Percentiles rank a stretch among this genome's conserved stretches.
Evolutionary conservation across 768 basidiomycete species (phyloP).

Genomic region (Suillus weaverae): DNA sequence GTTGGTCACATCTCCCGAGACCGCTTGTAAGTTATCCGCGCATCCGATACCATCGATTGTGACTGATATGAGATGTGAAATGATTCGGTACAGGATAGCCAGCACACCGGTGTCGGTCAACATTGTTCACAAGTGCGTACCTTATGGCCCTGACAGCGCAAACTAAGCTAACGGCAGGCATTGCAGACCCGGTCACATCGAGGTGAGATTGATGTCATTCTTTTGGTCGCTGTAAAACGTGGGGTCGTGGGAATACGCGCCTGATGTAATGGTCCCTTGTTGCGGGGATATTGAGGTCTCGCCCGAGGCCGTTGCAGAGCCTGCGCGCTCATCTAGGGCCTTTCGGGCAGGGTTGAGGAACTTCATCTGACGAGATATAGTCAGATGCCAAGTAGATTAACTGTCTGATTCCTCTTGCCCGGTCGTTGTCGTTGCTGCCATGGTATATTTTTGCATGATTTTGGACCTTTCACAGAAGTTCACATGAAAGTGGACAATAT

Average conservation of each 20-base stretch:
- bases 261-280: constrained; percentile 4
- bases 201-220: constrained; percentile 31
- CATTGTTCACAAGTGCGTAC: constrained; percentile 3
- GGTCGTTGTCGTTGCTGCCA: constrained; percentile 18
- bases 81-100: constrained; percentile 6
- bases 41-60: constrained; percentile 3
- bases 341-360: constrained; percentile 4
- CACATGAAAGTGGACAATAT: neutral
- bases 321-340: constrained; percentile 4
- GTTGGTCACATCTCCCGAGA: constrained; percentile 8
- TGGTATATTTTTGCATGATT: constrained; percentile 14
- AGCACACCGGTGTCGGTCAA: neutral
- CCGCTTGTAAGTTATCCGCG: constrained; percentile 20
- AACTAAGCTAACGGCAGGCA: neutral
- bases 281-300: neutral
- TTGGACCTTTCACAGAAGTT: constrained; percentile 14
- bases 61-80: constrained; percentile 9
- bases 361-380: constrained; percentile 20
- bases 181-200: neutral
- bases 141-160: neutral
- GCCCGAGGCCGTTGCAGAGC: neutral
- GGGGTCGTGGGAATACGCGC: constrained; percentile 38
- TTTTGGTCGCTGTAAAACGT: constrained; percentile 40
- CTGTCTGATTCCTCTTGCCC: constrained; percentile 18
- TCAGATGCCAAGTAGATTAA: neutral